Evolutionary conservation across 176 grass and related monocot genomes (phyloP).

Genomic region (Dendrocalamus sinicus): DNA sequence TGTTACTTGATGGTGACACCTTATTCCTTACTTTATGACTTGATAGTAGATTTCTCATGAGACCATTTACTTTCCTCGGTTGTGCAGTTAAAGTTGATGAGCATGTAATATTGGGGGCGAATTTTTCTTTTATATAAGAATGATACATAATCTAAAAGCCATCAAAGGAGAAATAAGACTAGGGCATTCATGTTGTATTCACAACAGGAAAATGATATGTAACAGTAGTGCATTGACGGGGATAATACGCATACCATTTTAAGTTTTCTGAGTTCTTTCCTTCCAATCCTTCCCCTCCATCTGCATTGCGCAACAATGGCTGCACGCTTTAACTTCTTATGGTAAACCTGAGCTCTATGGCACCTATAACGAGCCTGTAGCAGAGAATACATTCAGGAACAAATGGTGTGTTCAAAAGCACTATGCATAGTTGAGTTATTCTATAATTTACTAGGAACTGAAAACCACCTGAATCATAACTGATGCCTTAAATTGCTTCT

Average conservation of each 20-base stretch:
- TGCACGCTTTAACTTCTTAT: conserved; percentile 75
- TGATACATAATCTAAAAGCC: background rate
- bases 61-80: conserved; percentile 20
- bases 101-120: background rate
- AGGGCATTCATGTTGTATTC: conserved; percentile 6
- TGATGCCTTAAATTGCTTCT: conserved; percentile 72
- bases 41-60: conserved; percentile 14
- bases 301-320: conserved; percentile 91
- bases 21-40: conserved; percentile 15
- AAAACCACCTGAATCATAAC: conserved; percentile 74
- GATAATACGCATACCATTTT: conserved; percentile 81
- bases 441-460: conserved; percentile 36
- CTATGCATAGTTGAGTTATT: conserved; percentile 8
- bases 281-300: conserved; percentile 92
- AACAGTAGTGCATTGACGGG: conserved; percentile 25
- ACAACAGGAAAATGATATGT: conserved; percentile 23
- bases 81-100: conserved; percentile 13
- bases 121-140: conserved; percentile 20
- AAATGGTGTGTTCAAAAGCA: conserved; percentile 8
- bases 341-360: conserved; percentile 72
- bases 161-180: conserved; percentile 16
- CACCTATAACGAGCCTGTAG: conserved; percentile 83
- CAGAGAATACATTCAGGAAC: conserved; percentile 43
- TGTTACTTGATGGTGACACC: background rate
- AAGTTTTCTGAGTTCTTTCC: conserved; percentile 92